Conservation (phyloP, 768 basidiomycete species). For the Exsudoporus frostii region DNA sequence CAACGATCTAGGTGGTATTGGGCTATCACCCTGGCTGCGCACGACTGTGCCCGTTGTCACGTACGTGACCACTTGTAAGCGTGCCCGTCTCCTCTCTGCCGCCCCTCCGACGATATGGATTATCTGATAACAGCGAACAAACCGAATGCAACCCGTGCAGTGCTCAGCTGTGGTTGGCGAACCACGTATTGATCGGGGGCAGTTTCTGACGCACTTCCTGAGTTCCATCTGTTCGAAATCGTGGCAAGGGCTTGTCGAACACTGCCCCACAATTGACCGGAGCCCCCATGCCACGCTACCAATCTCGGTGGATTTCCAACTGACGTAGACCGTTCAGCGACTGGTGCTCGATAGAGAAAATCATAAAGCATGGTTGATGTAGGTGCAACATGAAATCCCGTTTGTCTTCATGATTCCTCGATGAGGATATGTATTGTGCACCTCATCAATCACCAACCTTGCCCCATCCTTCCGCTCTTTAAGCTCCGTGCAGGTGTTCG, state of each 20-base stretch:
- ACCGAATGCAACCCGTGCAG: constrained; percentile 11
- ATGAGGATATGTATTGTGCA: constrained; percentile 4
- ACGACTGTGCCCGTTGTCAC: constrained; percentile 17
- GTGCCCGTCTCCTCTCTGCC: constrained; percentile 2
- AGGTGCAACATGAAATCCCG: constrained; percentile 6
- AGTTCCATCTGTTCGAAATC: constrained; percentile 14
- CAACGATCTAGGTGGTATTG: not conserved
- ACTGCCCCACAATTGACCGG: constrained; percentile 19
- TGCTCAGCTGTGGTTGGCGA: constrained; percentile 28
- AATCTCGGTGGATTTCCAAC: constrained; percentile 6
- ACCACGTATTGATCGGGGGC: constrained; percentile 28
- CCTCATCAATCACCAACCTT: constrained; percentile 8
- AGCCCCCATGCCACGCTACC: constrained; percentile 7
- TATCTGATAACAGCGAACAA: constrained; percentile 19
- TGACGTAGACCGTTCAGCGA: constrained; percentile 17
- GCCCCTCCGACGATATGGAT: not conserved
- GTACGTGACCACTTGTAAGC: constrained; percentile 3
- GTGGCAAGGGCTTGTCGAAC: constrained; percentile 20
- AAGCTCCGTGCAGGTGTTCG: constrained; percentile 25
- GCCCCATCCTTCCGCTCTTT: constrained; percentile 14
- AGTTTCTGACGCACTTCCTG: constrained; percentile 16
- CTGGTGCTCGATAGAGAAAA: constrained; percentile 2
- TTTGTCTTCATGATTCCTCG: constrained; percentile 9
- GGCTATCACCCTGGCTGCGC: constrained; percentile 19
- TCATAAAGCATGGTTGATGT: not conserved